These are phyloP conservation scores for Rhodotorula glutinis DNA, from an alignment of 1,284 basidiomycete species.

Conservation along the genomic window DNA sequence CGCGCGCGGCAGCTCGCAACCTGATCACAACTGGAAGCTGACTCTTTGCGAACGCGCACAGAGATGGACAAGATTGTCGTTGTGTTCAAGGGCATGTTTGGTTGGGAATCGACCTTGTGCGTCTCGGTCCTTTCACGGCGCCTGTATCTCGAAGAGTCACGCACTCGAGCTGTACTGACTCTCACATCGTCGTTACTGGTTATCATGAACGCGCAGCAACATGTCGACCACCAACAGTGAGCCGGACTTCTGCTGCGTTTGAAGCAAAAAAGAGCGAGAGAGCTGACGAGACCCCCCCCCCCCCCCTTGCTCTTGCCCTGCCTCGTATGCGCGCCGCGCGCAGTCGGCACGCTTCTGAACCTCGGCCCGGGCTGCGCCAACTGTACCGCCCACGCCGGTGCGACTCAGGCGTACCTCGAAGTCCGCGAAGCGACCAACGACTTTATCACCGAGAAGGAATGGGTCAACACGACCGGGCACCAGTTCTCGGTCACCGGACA, in stretches of 20 bases:
- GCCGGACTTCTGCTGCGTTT: neutral
- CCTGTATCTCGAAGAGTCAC: too few relatives aligned
- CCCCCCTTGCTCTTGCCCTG: too few relatives aligned
- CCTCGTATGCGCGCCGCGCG: neutral
- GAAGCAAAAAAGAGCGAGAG: too few relatives aligned
- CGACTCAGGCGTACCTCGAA: slow-evolving; percentile 41
- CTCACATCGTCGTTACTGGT: neutral
- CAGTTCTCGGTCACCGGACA: slow-evolving; percentile 44
- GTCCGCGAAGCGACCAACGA: slow-evolving; percentile 41
- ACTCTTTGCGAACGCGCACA: neutral
- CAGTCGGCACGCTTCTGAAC: slow-evolving; percentile 31
- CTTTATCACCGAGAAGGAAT: slow-evolving; percentile 35
- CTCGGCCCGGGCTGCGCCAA: slow-evolving; percentile 28
- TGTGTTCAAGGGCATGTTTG: slow-evolving; percentile 34
- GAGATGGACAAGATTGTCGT: slow-evolving; percentile 45
- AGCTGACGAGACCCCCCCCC: too few relatives aligned
- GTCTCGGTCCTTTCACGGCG: too few relatives aligned
- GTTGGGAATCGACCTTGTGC: slow-evolving; percentile 32
- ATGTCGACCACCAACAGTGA: slow-evolving; percentile 4
- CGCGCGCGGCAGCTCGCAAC: neutral
- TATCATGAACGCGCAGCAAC: neutral
- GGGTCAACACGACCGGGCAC: slow-evolving; percentile 38
- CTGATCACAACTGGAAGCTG: neutral
- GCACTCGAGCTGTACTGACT: neutral
- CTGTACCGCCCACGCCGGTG: slow-evolving; percentile 41